Conservation (phyloP, 1,284 basidiomycete genomes). For the Cutaneotrichosporon sp. region DNA sequence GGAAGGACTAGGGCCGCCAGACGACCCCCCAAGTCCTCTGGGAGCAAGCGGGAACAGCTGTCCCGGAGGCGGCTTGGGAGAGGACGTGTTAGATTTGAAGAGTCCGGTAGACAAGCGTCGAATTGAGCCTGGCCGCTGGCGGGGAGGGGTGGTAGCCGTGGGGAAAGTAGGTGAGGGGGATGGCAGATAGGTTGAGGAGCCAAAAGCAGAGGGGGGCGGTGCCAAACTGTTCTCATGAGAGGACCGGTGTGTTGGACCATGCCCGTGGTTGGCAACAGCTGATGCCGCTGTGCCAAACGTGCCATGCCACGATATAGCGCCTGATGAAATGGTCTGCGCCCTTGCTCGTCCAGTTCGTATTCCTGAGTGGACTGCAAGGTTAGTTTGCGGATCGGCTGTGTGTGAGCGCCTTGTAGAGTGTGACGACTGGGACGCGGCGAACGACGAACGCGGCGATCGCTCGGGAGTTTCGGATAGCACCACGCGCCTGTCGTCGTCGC, state of each 20-base stretch:
- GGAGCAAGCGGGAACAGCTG: conserved; percentile 37
- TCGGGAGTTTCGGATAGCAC: conserved; percentile 21
- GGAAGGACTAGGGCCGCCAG: not conserved
- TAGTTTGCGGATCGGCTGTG: conserved; percentile 9
- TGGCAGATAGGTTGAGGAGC: conserved; percentile 6
- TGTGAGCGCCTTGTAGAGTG: conserved; percentile 1
- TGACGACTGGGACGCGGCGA: conserved; percentile 20
- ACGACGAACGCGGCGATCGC: conserved; percentile 32
- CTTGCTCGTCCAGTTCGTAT: conserved; percentile 2
- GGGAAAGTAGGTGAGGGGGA: conserved; percentile 11
- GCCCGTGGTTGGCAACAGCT: not conserved
- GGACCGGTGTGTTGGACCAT: not conserved
- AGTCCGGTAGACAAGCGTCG: conserved; percentile 36
- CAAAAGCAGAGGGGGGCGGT: not conserved
- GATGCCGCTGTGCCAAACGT: not conserved
- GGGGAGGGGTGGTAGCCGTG: conserved; percentile 33
- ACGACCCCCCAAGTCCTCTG: not conserved
- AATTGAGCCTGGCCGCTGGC: conserved; percentile 34
- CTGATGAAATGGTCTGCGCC: conserved; percentile 14
- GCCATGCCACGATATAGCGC: conserved; percentile 9
- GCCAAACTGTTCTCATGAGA: not conserved
- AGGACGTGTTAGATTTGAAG: conserved; percentile 27
- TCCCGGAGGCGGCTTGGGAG: conserved; percentile 23
- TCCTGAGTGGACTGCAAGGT: not conserved
- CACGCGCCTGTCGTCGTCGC: conserved; percentile 19